These are phyloP conservation scores for Vanderwaltozyma polyspora DNA, from an alignment of 805 yeast genomes.

Conservation along the genomic window DNA sequence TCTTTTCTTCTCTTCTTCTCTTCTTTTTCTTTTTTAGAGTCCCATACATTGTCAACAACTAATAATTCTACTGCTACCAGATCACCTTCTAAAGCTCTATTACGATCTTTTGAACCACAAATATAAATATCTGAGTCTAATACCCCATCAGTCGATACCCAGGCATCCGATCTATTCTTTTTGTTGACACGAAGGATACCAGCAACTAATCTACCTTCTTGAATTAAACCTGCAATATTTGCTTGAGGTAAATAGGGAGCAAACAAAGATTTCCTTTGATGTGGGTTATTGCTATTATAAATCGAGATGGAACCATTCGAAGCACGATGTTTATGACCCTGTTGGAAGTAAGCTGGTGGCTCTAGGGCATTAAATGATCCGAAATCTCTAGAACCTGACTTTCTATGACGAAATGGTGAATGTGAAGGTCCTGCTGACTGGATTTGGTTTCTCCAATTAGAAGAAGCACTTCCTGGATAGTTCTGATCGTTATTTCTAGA, in stretches of 20 bases:
- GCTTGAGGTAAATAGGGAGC: slow-evolving; percentile 95
- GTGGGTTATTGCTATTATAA: slow-evolving; percentile 28
- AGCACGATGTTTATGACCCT: slow-evolving; percentile 69
- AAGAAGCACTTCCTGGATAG: no score
- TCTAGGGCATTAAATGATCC: slow-evolving; percentile 20
- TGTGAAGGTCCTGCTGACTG: slow-evolving; percentile 35
- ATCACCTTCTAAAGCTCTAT: slow-evolving; percentile 95
- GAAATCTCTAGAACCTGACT: slow-evolving; percentile 19
- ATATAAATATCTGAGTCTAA: slow-evolving; percentile 94
- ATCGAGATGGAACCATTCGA: slow-evolving; percentile 58
- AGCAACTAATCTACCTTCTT: slow-evolving; percentile 83
- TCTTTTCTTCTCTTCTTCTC: slow-evolving; percentile 90
- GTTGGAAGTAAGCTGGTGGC: slow-evolving; percentile 41
- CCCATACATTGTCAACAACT: slow-evolving; percentile 97
- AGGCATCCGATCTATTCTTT: slow-evolving; percentile 94
- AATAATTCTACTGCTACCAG: slow-evolving; percentile 89
- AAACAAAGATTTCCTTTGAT: slow-evolving; percentile 66
- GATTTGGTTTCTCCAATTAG: slow-evolving; percentile 46
- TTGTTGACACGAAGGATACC: slow-evolving; percentile 91
- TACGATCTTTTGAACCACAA: slow-evolving; percentile 96
- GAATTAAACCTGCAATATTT: slow-evolving; percentile 76
- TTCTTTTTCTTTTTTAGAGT: slow-evolving; percentile 88
- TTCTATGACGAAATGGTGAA: slow-evolving; percentile 27
- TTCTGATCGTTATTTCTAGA: slow-evolving; percentile 19
- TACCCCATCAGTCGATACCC: slow-evolving; percentile 93